Evolutionary conservation across 768 basidiomycete species (phyloP).

Genomic region (Rubroboletus satanas): DNA sequence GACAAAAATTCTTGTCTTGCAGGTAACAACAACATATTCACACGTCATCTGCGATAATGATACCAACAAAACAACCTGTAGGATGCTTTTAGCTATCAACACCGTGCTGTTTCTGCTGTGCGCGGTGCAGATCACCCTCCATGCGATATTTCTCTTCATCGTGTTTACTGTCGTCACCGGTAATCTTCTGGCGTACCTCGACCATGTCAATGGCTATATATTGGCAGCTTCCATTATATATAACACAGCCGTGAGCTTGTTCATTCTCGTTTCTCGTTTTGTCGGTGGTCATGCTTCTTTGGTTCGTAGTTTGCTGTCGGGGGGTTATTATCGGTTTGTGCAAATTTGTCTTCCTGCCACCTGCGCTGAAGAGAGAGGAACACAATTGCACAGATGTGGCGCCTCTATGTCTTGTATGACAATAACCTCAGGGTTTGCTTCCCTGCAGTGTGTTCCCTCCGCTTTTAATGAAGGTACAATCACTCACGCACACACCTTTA

Average conservation of each 20-base stretch:
- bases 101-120: constrained; percentile 19
- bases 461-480: not conserved
- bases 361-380: not conserved
- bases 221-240: constrained; percentile 5
- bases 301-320: constrained; percentile 10
- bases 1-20: constrained; percentile 5
- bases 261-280: not conserved
- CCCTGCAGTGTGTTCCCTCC: constrained; percentile 13
- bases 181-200: not conserved
- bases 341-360: not conserved
- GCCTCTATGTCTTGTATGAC: constrained; percentile 21
- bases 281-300: not conserved
- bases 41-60: not conserved
- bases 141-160: not conserved
- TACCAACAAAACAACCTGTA: not conserved
- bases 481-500: not conserved
- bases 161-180: not conserved
- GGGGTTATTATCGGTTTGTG: constrained; percentile 19
- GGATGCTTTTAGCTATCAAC: constrained; percentile 12
- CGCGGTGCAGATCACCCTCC: constrained; percentile 2
- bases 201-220: not conserved
- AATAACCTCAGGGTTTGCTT: constrained; percentile 9
- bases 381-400: constrained; percentile 16
- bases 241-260: constrained; percentile 8
- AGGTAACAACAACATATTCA: not conserved